Evolutionary conservation across 306 rosid species (phyloP).

Genomic region (Hylodesmum podocarpum): DNA sequence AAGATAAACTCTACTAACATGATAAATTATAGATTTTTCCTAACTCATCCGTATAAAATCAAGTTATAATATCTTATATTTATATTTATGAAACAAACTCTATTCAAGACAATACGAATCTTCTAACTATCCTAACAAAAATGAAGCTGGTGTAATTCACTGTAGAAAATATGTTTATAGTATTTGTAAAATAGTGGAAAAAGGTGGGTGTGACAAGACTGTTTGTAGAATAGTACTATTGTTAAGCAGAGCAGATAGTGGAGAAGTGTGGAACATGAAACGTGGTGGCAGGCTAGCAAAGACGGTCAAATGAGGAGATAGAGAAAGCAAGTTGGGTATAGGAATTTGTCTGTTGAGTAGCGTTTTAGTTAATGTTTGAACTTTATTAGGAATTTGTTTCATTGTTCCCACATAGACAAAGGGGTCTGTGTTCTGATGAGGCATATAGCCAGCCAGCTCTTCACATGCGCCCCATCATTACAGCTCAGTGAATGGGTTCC

Average conservation of each 20-base stretch:
- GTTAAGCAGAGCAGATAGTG: not conserved
- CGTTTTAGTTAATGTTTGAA: not conserved
- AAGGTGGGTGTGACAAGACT: not conserved
- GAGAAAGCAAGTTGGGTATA: conserved; percentile 38
- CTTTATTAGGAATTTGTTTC: conserved; percentile 2
- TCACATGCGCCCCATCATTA: conserved; percentile 74
- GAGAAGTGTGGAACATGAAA: conserved; percentile 38
- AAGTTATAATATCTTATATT: no score
- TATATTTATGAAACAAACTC: no score
- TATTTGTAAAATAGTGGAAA: not conserved
- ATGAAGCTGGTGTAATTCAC: no score
- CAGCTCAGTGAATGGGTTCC: conserved; percentile 61
- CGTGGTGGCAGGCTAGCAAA: conserved; percentile 44
- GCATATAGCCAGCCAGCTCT: conserved; percentile 20
- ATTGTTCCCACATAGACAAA: not conserved
- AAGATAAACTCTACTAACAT: no score
- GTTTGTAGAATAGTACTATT: not conserved
- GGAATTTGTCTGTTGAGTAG: conserved; percentile 34
- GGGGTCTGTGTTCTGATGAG: conserved; percentile 36
- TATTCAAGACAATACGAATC: no score
- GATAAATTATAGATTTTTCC: no score
- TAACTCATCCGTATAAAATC: no score
- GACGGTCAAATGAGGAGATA: conserved; percentile 17
- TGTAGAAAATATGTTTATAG: no score
- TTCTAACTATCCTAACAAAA: no score